Percentiles rank a stretch among this genome's conserved stretches.
Evolutionary conservation across 306 rosid genomes (phyloP).

Genomic region (Vigna reflexopilosa): DNA sequence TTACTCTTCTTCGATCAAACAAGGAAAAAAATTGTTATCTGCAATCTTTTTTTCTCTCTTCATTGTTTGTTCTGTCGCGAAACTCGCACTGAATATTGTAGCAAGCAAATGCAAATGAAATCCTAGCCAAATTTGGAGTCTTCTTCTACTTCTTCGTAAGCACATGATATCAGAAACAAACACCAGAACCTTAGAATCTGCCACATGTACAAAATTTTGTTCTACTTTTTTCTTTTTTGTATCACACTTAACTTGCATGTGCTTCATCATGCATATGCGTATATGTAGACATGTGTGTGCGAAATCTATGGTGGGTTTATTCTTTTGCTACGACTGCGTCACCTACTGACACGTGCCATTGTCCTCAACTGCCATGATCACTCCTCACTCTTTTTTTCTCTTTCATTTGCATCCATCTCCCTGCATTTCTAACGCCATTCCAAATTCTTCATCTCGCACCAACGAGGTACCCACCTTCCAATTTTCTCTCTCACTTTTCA

Average conservation of each 20-base stretch:
- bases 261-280: background rate
- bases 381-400: conserved; percentile 36
- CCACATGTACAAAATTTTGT: background rate
- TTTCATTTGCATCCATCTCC: conserved; percentile 45
- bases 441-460: conserved; percentile 21
- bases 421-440: conserved; percentile 46
- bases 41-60: no score
- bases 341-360: conserved; percentile 50
- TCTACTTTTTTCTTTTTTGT: background rate
- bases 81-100: no score
- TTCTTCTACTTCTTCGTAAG: background rate
- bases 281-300: conserved; percentile 13
- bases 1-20: no score
- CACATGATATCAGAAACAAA: background rate
- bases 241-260: background rate
- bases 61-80: no score
- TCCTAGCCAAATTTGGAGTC: no score
- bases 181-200: background rate
- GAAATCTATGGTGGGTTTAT: conserved; percentile 38
- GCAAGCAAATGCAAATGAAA: no score
- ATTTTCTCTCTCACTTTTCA: conserved; percentile 21
- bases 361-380: conserved; percentile 36
- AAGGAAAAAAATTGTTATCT: no score
- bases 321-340: conserved; percentile 40
- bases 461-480: conserved; percentile 31